phyloP scores from a whole-genome alignment of 2,329 filamentous ascomycete genomes.

The Penicillium sclerotigenum region DNA sequence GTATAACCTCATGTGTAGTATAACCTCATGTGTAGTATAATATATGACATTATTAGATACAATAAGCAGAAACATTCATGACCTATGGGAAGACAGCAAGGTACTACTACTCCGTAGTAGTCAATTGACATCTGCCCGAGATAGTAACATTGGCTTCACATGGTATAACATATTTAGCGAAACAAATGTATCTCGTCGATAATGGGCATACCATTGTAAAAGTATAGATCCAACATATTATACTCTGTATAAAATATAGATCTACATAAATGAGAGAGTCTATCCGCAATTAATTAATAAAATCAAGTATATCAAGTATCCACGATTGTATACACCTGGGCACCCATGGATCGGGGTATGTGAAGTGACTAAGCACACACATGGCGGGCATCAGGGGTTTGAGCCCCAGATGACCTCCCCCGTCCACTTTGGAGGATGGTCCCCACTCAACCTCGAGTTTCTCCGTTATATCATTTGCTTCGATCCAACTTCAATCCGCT shows the following conservation, averaged over 20 bases:
- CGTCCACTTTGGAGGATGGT: background rate
- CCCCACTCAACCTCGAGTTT: background rate
- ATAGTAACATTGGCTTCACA: background rate
- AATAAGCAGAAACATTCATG: background rate
- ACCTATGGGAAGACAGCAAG: background rate
- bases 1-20: too few relatives aligned
- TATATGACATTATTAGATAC: too few relatives aligned
- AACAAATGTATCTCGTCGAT: background rate
- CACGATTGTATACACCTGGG: background rate
- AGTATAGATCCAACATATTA: background rate
- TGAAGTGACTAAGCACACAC: constrained; percentile 24
- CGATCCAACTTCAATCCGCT: constrained; percentile 21
- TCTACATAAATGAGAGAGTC: background rate
- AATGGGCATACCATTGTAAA: too few relatives aligned
- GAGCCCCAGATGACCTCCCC: constrained; percentile 14
- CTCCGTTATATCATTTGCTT: background rate
- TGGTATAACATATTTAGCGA: background rate
- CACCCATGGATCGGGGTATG: background rate
- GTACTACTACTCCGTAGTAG: too few relatives aligned
- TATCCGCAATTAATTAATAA: background rate
- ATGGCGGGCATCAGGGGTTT: constrained; percentile 18
- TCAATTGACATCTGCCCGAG: background rate
- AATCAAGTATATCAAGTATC: background rate
- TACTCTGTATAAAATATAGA: background rate
- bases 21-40: too few relatives aligned